Conservation (phyloP, 225 moss, liverwort and hornwort genomes). For the Physcomitrium patens region DNA sequence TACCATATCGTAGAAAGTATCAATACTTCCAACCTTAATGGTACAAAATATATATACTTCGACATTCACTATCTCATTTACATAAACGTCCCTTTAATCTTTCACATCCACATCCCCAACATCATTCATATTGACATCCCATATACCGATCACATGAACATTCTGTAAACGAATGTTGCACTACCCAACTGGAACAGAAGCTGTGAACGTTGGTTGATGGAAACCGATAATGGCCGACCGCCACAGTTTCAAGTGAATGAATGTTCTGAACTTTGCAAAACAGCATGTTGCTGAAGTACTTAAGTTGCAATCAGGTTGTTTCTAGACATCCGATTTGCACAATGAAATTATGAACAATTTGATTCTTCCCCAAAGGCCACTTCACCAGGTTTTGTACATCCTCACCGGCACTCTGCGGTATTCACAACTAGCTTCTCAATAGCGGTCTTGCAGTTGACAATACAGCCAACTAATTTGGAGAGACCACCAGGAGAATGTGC, state of each 20-base stretch:
- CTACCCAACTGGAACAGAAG: neutral
- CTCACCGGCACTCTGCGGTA: conserved; percentile 23
- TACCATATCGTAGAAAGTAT: too few relatives aligned
- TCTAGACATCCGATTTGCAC: neutral
- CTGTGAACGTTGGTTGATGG: neutral
- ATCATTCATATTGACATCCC: too few relatives aligned
- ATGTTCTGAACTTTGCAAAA: conserved; percentile 25
- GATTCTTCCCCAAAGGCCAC: neutral
- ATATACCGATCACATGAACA: neutral
- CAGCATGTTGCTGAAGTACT: conserved; percentile 20
- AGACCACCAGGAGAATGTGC: neutral
- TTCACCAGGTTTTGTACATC: conserved; percentile 34
- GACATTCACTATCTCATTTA: too few relatives aligned
- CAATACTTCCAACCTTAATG: too few relatives aligned
- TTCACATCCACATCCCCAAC: too few relatives aligned
- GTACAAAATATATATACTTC: too few relatives aligned
- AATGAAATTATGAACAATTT: neutral
- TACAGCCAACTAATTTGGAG: too few relatives aligned
- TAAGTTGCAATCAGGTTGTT: neutral
- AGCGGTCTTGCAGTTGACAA: too few relatives aligned
- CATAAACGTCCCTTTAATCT: too few relatives aligned
- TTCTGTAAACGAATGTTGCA: conserved; percentile 12
- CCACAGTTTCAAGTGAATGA: conserved; percentile 26
- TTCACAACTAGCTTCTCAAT: conserved; percentile 14
- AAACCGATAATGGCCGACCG: conserved; percentile 22